These are phyloP conservation scores for Cladophialophora exuberans DNA, from an alignment of 2,329 filamentous ascomycete genomes.

Conservation along the genomic window DNA sequence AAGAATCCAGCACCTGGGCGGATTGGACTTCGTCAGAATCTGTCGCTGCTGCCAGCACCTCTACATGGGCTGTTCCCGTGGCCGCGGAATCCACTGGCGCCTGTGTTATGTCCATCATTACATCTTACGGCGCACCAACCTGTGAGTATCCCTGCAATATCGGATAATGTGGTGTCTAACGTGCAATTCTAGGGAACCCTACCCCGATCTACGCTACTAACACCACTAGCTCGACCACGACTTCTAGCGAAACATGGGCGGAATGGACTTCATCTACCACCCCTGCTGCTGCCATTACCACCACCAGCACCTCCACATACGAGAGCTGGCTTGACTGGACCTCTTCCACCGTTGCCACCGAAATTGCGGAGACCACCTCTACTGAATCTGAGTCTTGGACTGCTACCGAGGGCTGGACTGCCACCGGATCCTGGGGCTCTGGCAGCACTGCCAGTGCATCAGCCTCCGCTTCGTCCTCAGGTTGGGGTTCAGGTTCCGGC, in stretches of 20 bases:
- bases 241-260: conserved; percentile 30
- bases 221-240: conserved; percentile 29
- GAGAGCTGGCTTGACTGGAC: conserved; percentile 25
- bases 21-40: conserved; percentile 28
- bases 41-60: conserved; percentile 5
- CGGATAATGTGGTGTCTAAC: background rate
- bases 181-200: conserved; percentile 25
- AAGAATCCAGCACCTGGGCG: conserved; percentile 41
- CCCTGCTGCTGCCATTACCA: conserved; percentile 36
- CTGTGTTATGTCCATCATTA: conserved; percentile 27
- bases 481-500: conserved; percentile 21
- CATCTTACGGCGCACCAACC: conserved; percentile 31
- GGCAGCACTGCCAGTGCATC: conserved; percentile 4
- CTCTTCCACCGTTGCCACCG: conserved; percentile 1
- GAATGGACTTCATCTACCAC: conserved; percentile 30
- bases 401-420: background rate
- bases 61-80: background rate
- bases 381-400: conserved; percentile 3
- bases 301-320: conserved; percentile 31
- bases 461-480: conserved; percentile 19
- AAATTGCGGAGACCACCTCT: background rate
- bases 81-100: conserved; percentile 9
- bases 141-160: conserved; percentile 25
- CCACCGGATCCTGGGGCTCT: background rate
- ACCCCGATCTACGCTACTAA: conserved; percentile 17